Evolutionary conservation across 2,329 filamentous ascomycete genomes (phyloP).

Genomic region (Diaporthe capsici): DNA sequence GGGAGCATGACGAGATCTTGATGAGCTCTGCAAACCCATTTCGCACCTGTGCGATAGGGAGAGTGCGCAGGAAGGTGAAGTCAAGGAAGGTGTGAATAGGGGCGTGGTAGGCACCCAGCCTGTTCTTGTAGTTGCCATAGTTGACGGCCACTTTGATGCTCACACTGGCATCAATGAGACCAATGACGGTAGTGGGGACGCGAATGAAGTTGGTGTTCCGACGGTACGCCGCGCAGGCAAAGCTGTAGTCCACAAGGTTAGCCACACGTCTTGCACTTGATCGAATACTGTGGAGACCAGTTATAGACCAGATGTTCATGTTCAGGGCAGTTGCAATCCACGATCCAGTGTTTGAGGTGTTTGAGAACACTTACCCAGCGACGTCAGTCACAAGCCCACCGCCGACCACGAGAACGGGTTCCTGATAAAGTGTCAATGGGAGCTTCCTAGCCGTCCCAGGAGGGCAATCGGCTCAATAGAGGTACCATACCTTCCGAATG

Average conservation of each 20-base stretch:
- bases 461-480: no score
- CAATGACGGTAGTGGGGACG: constrained; percentile 81
- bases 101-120: constrained; percentile 80
- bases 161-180: constrained; percentile 81
- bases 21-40: constrained; percentile 83
- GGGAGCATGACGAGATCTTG: constrained; percentile 81
- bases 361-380: constrained; percentile 70
- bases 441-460: background rate
- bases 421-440: constrained; percentile 53
- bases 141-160: constrained; percentile 86
- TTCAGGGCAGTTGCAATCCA: background rate
- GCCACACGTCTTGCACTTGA: background rate
- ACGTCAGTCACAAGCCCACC: constrained; percentile 81
- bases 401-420: constrained; percentile 76
- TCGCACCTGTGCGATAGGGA: constrained; percentile 77
- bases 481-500: constrained; percentile 67
- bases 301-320: background rate
- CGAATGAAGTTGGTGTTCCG: constrained; percentile 82
- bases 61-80: constrained; percentile 78
- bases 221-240: constrained; percentile 79
- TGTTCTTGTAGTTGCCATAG: constrained; percentile 83
- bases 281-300: background rate
- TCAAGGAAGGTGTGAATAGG: constrained; percentile 81
- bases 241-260: constrained; percentile 57
- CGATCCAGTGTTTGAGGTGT: constrained; percentile 26